phyloP scores from a whole-genome alignment of 345 rosid genomes.

The Salix udensis region DNA sequence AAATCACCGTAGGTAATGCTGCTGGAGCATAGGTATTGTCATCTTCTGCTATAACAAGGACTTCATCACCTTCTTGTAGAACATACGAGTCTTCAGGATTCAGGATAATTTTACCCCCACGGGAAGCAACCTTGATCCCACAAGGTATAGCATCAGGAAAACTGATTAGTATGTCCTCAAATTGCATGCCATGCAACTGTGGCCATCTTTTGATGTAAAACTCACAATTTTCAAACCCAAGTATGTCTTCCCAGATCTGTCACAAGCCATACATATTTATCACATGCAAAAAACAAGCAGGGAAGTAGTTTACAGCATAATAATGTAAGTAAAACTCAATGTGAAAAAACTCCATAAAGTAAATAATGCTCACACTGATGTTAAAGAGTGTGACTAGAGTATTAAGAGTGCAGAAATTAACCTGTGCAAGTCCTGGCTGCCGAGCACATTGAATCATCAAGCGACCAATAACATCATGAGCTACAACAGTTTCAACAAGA shows the following conservation, averaged over 20 bases:
- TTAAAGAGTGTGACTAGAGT: not conserved
- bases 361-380: not conserved
- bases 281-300: constrained; percentile 2
- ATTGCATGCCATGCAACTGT: constrained; percentile 57
- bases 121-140: constrained; percentile 66
- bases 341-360: constrained; percentile 2
- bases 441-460: constrained; percentile 84
- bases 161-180: constrained; percentile 67
- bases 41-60: constrained; percentile 80
- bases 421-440: constrained; percentile 81
- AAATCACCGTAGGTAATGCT: constrained; percentile 63
- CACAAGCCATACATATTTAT: constrained; percentile 19
- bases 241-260: constrained; percentile 79
- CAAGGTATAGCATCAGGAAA: constrained; percentile 79
- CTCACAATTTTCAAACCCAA: constrained; percentile 75
- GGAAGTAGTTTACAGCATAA: not conserved
- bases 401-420: constrained; percentile 23
- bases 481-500: constrained; percentile 71
- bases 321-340: not conserved
- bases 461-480: constrained; percentile 80
- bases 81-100: constrained; percentile 64
- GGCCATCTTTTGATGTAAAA: constrained; percentile 72
- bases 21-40: constrained; percentile 66
- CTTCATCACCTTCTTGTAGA: constrained; percentile 69
- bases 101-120: constrained; percentile 61